Evolutionary conservation across 306 rosid genomes (phyloP).

Genomic region (Hippophae tibetana): DNA sequence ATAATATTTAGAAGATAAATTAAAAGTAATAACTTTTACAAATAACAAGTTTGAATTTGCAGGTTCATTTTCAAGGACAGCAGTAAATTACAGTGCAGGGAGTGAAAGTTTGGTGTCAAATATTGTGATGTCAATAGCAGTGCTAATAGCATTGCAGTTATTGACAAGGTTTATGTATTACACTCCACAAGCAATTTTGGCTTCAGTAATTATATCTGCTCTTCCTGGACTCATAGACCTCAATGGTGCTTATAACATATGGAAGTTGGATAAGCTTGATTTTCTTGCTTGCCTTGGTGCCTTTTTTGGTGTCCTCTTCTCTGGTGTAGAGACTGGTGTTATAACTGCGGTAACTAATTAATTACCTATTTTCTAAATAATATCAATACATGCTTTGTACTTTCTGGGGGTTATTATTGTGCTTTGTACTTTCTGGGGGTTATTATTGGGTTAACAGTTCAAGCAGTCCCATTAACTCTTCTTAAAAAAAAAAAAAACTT

Average conservation of each 20-base stretch:
- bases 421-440: not conserved
- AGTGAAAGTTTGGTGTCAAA: conserved; percentile 44
- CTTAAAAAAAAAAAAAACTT: no score
- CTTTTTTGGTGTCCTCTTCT: conserved; percentile 78
- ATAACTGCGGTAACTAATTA: conserved; percentile 51
- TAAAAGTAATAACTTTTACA: not conserved
- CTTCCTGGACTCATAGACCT: conserved; percentile 80
- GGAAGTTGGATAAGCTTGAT: conserved; percentile 79
- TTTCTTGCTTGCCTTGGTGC: conserved; percentile 68
- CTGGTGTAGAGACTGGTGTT: conserved; percentile 75
- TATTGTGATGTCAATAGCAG: conserved; percentile 48
- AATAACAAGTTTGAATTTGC: not conserved
- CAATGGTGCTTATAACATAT: conserved; percentile 48
- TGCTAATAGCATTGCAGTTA: conserved; percentile 48
- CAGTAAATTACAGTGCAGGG: conserved; percentile 47
- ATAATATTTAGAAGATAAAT: not conserved
- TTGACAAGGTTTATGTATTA: conserved; percentile 63
- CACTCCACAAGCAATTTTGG: conserved; percentile 74
- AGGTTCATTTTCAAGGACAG: conserved; percentile 53
- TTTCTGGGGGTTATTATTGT: no score
- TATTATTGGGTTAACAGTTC: no score
- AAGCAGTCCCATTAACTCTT: no score
- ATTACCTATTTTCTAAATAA: not conserved
- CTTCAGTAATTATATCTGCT: conserved; percentile 75
- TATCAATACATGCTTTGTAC: not conserved